phyloP scores from a whole-genome alignment of 2,329 filamentous ascomycete species.

The Arthroderma sp. region DNA sequence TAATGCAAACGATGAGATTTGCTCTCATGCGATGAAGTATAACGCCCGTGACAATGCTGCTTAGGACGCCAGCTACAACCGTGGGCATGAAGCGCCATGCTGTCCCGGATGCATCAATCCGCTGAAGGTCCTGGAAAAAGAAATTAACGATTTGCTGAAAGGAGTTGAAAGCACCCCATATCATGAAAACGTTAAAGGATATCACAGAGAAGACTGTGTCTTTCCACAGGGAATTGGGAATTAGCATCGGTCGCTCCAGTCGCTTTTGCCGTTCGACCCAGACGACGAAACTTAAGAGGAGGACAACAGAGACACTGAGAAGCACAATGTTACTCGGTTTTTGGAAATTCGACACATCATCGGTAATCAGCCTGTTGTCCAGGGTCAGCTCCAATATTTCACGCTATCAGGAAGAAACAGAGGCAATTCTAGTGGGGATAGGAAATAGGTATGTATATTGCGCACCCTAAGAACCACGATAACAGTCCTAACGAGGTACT shows the following conservation, averaged over 20 bases:
- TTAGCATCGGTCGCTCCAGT: slow-evolving; percentile 38
- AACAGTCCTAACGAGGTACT: slow-evolving; percentile 37
- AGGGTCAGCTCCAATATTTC: background rate
- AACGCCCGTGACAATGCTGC: no score
- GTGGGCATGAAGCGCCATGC: no score
- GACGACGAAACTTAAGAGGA: slow-evolving; percentile 36
- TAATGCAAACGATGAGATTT: no score
- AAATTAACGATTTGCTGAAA: slow-evolving; percentile 38
- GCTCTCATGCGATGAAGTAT: no score
- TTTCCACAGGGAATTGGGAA: slow-evolving; percentile 51
- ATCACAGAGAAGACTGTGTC: slow-evolving; percentile 43
- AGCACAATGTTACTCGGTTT: background rate
- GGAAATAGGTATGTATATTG: slow-evolving; percentile 3
- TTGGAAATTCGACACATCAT: slow-evolving; percentile 4
- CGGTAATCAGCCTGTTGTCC: slow-evolving; percentile 1
- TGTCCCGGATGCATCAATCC: no score
- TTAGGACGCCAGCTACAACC: no score
- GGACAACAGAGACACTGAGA: background rate
- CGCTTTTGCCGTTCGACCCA: slow-evolving; percentile 42
- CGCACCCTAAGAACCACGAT: slow-evolving; percentile 38
- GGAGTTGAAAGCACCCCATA: slow-evolving; percentile 33
- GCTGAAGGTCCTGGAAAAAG: no score
- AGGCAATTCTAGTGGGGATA: background rate
- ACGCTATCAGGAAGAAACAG: background rate
- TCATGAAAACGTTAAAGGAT: slow-evolving; percentile 38